Evolutionary conservation across 225 moss, liverwort and hornwort species (phyloP).

Genomic region (Pseudoscleropodium purum): DNA sequence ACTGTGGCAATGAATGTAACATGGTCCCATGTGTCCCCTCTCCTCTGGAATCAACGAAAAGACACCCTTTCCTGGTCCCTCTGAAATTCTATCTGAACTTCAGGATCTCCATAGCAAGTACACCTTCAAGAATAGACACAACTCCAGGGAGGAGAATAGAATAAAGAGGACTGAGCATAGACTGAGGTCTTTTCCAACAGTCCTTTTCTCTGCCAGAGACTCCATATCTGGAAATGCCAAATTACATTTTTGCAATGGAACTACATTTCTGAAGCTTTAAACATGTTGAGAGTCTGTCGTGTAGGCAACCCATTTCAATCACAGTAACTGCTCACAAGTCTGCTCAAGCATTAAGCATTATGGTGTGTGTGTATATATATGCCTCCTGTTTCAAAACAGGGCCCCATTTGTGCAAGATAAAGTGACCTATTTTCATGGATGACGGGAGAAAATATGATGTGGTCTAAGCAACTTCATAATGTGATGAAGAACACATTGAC

Average conservation of each 20-base stretch:
- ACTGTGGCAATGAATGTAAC: neutral
- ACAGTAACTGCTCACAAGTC: neutral
- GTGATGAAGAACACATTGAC: neutral
- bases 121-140: neutral
- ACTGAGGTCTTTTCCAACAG: neutral
- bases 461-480: neutral
- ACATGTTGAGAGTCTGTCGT: neutral
- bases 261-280: too few relatives aligned
- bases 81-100: neutral
- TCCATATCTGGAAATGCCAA: neutral
- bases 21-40: neutral
- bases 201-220: neutral
- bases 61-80: neutral
- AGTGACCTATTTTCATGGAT: too few relatives aligned
- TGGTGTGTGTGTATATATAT: too few relatives aligned
- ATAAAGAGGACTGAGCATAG: neutral
- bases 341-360: neutral
- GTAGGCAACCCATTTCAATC: neutral
- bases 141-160: neutral
- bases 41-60: neutral
- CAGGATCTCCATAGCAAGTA: neutral
- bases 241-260: neutral
- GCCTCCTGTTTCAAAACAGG: neutral
- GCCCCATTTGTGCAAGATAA: neutral
- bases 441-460: neutral